A percentile compares a stretch with the other conserved stretches of the same genome.
Evolutionary conservation across 441 rosid species (phyloP).

Genomic region (Gossypium davidsonii): DNA sequence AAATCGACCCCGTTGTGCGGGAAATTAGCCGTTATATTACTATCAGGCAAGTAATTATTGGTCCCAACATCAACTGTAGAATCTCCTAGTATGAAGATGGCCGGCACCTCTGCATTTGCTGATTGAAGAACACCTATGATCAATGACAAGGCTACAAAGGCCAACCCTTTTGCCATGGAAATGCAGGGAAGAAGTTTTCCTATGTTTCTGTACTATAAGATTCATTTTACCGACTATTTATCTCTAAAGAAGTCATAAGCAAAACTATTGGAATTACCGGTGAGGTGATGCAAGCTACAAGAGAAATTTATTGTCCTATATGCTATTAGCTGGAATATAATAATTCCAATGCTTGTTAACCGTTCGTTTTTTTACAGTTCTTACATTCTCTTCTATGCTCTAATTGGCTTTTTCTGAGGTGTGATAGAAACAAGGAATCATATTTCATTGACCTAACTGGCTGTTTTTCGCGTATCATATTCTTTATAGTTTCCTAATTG

Average conservation of each 20-base stretch:
- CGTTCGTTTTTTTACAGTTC: background rate
- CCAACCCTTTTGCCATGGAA: conserved; percentile 23
- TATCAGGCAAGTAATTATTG: conserved; percentile 37
- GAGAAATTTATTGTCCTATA: background rate
- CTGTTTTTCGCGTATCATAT: background rate
- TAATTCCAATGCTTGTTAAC: background rate
- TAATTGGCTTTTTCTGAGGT: background rate
- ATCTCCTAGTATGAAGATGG: conserved; percentile 41
- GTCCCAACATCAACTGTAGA: conserved; percentile 53
- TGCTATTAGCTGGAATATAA: background rate
- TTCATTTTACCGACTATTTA: conserved; percentile 10
- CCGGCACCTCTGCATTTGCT: conserved; percentile 28
- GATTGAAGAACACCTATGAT: background rate
- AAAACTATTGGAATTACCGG: conserved; percentile 3
- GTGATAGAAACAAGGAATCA: conserved; percentile 9
- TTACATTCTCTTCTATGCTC: background rate
- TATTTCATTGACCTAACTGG: background rate
- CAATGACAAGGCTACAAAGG: conserved; percentile 3
- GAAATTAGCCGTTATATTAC: conserved; percentile 28
- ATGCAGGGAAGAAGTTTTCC: background rate
- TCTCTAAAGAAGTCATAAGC: conserved; percentile 1
- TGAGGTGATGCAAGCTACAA: background rate
- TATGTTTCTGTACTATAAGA: background rate
- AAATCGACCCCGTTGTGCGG: conserved; percentile 52
- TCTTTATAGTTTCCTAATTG: background rate